Evolutionary conservation across 1,139 yeast species (phyloP), one percentile per base, ranked within the genome.

Genomic region (Zygosaccharomyces sapae): DNA sequence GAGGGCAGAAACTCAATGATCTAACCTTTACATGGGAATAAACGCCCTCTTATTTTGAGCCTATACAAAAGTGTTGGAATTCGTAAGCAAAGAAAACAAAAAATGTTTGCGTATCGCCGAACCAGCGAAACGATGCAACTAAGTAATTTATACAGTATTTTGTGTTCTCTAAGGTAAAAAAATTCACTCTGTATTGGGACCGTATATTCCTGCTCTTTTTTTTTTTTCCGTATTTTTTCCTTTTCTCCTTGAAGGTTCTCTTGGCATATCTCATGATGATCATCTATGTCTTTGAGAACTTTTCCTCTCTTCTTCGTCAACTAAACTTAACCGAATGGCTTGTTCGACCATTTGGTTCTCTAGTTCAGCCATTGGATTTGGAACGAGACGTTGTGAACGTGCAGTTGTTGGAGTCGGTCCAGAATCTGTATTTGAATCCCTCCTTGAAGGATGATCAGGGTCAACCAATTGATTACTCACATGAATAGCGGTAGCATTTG

Each of bases 401-500:
- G 37, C 39, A 33, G 46, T 48, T 13, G 49, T 57, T 27, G 44
- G 54, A 36, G 55, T 45, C 19, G 37, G 56, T 49, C 50, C 54
- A 31, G 29, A 34, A 37, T 57, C 64, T 22, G 57, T 49, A 16
- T 55, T 57, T 5, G 53, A 47, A 7, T 50, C 53, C 10, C 53
- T 50, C 25, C 50, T 43, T 7, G 53, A 43, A 13, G 45, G 48
- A 41, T 58, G 57, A 3, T 46, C 54, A 46, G 70, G 50, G 77
- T 71, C 44, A 79, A 68, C 63, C 81, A 76, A 52, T 83, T 88
- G 27, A 86, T 82, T 10, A 89, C 95, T 66, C 37, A 66, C 62
- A 68, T 90, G 97, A 38, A 90, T 79, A 0, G 96, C 96, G 41
- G 88, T 86, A 1, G 97, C 97, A 12, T 96, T 88, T 0, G 97